Percentiles rank a stretch among this genome's conserved stretches.
Conservation (phyloP, 352 stramenopile species). For the Globisporangium sylvaticum region DNA sequence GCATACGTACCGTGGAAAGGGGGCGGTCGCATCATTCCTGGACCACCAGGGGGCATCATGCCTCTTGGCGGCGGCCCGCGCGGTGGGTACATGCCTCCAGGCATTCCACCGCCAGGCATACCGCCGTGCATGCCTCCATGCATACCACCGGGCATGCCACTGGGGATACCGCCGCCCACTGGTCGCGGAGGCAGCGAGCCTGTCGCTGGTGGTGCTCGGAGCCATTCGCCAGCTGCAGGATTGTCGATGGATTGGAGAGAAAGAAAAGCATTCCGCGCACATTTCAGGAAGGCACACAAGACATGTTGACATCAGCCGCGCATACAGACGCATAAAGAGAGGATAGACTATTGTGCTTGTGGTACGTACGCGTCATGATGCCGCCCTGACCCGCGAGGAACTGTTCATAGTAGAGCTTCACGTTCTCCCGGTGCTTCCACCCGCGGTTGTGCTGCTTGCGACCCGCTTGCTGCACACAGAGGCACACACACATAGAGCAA, state of each 20-base stretch:
- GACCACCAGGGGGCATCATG: constrained; percentile 60
- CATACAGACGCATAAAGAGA: neutral
- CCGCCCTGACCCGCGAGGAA: constrained; percentile 72
- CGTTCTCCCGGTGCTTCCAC: constrained; percentile 94
- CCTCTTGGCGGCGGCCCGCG: constrained; percentile 60
- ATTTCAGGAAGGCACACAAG: neutral
- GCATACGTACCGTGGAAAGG: constrained; percentile 47
- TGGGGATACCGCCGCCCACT: constrained; percentile 15
- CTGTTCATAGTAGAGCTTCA: constrained; percentile 93
- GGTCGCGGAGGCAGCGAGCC: constrained; percentile 50
- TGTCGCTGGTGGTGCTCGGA: constrained; percentile 34
- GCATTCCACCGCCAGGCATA: constrained; percentile 26
- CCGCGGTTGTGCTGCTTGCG: constrained; percentile 92
- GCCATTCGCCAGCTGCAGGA: constrained; percentile 64
- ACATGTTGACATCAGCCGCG: too few species aligned
- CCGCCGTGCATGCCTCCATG: constrained; percentile 12
- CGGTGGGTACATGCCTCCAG: constrained; percentile 49
- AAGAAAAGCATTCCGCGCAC: neutral
- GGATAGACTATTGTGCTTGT: neutral
- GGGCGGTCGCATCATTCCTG: constrained; percentile 63
- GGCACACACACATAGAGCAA: constrained; percentile 8
- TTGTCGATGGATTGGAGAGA: neutral
- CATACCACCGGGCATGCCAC: neutral
- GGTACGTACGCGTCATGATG: constrained; percentile 69
- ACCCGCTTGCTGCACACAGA: constrained; percentile 71